Evolutionary conservation across 495 filamentous ascomycete genomes (phyloP).

Genomic region (Daldinia bambusicola): DNA sequence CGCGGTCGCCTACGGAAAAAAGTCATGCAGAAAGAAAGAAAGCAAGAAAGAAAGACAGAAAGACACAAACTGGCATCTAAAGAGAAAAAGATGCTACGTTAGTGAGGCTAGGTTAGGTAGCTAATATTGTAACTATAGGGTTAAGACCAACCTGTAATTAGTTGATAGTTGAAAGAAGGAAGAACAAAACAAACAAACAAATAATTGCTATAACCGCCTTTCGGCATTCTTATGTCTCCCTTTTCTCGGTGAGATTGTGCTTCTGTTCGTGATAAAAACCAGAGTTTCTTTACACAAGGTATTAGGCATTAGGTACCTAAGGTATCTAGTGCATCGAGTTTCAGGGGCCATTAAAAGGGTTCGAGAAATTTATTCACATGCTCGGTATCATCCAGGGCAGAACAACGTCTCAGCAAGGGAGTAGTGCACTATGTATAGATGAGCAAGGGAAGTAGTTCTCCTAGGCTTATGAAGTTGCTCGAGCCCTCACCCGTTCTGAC

Average conservation of each 20-base stretch:
- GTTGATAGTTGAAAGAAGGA: slow-evolving; percentile 17
- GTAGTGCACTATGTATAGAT: neutral
- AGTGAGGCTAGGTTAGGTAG: slow-evolving; percentile 7
- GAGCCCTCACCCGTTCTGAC: slow-evolving; percentile 9
- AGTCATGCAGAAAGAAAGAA: slow-evolving; percentile 16
- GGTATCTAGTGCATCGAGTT: neutral
- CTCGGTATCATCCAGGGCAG: neutral
- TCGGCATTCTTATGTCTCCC: neutral
- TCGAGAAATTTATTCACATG: neutral
- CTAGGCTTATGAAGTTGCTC: neutral
- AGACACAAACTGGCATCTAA: slow-evolving; percentile 1
- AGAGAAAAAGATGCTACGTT: neutral
- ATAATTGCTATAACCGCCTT: neutral
- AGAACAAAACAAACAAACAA: neutral
- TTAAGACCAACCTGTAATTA: slow-evolving; percentile 1
- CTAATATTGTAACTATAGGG: slow-evolving; percentile 26
- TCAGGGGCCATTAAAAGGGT: neutral
- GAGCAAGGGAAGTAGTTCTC: neutral
- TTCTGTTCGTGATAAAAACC: neutral
- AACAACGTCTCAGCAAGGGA: neutral
- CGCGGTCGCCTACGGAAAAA: slow-evolving; percentile 1
- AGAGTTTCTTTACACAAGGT: neutral
- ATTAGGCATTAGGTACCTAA: neutral
- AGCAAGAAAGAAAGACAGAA: neutral
- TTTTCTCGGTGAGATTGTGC: neutral